phyloP scores from a whole-genome alignment of 2,329 filamentous ascomycete species.

The Raffaelea arxii region DNA sequence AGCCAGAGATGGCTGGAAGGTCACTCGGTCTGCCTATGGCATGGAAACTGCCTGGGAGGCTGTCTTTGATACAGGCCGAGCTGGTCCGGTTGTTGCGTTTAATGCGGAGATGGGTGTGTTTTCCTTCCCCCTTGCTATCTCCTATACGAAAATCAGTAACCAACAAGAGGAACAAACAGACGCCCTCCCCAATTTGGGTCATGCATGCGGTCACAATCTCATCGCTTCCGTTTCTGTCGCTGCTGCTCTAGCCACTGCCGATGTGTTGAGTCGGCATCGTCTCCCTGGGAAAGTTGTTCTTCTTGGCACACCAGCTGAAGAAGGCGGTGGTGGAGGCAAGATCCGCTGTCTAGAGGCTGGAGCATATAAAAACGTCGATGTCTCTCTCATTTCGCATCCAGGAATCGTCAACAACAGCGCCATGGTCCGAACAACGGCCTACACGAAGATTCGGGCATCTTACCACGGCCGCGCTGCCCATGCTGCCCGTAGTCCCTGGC shows the following conservation, averaged over 20 bases:
- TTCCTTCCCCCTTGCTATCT: too few relatives aligned
- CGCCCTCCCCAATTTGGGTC: conserved; percentile 38
- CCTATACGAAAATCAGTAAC: too few relatives aligned
- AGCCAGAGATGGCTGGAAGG: conserved; percentile 38
- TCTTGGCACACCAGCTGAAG: conserved; percentile 44
- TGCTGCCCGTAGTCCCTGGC: conserved; percentile 47
- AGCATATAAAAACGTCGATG: conserved; percentile 30
- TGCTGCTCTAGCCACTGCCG: conserved; percentile 35
- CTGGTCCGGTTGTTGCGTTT: conserved; percentile 36
- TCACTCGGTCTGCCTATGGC: conserved; percentile 40
- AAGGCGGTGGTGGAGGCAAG: conserved; percentile 39
- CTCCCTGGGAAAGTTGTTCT: conserved; percentile 35
- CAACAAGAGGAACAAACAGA: too few relatives aligned
- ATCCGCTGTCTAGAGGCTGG: conserved; percentile 34
- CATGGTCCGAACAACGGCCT: conserved; percentile 42
- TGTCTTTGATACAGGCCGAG: conserved; percentile 32
- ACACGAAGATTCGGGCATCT: conserved; percentile 35
- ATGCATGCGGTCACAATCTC: conserved; percentile 46
- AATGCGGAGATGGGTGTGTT: conserved; percentile 41
- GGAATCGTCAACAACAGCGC: conserved; percentile 33
- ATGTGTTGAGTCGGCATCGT: conserved; percentile 27
- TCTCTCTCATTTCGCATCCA: conserved; percentile 32
- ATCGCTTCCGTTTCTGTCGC: conserved; percentile 39
- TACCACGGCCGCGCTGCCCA: conserved; percentile 47
- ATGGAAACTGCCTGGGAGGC: conserved; percentile 44